Evolutionary conservation across 2,329 filamentous ascomycete genomes (phyloP).

Genomic region (Penicillium verrucosum): DNA sequence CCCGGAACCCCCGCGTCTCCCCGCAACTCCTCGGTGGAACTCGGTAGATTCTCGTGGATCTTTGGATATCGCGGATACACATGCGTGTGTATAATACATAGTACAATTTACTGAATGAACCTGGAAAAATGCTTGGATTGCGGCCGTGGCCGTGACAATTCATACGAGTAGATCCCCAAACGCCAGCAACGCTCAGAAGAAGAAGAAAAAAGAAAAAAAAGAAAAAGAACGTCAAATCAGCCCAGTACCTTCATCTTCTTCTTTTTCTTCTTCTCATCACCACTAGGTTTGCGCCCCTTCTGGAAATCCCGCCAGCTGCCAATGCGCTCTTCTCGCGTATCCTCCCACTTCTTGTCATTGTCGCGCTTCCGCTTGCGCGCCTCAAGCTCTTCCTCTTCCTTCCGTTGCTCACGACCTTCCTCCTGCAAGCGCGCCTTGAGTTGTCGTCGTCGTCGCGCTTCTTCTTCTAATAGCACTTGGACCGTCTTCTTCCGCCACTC

Average conservation of each 20-base stretch:
- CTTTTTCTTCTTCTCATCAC: slow-evolving; percentile 57
- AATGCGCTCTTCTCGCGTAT: slow-evolving; percentile 84
- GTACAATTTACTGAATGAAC: neutral
- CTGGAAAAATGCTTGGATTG: neutral
- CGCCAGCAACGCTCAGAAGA: slow-evolving; percentile 3
- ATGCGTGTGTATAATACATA: neutral
- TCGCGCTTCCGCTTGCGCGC: slow-evolving; percentile 81
- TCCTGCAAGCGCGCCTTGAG: slow-evolving; percentile 94
- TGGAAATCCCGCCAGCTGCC: slow-evolving; percentile 91
- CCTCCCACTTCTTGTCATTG: slow-evolving; percentile 93
- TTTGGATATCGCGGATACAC: neutral
- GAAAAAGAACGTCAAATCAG: slow-evolving; percentile 19
- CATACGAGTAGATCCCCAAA: neutral
- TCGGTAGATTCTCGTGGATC: slow-evolving; percentile 12
- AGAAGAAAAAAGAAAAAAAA: neutral
- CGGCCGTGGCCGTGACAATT: neutral
- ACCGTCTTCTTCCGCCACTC: slow-evolving; percentile 90
- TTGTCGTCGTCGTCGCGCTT: slow-evolving; percentile 77
- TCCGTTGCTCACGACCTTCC: slow-evolving; percentile 83
- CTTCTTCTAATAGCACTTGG: slow-evolving; percentile 87
- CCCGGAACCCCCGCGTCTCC: slow-evolving; percentile 3
- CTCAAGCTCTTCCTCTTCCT: slow-evolving; percentile 80
- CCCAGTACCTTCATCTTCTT: slow-evolving; percentile 51
- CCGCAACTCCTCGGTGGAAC: slow-evolving; percentile 10
- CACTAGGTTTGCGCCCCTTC: slow-evolving; percentile 61